phyloP scores from a whole-genome alignment of 768 basidiomycete species.

The Gymnopilus dilepis region DNA sequence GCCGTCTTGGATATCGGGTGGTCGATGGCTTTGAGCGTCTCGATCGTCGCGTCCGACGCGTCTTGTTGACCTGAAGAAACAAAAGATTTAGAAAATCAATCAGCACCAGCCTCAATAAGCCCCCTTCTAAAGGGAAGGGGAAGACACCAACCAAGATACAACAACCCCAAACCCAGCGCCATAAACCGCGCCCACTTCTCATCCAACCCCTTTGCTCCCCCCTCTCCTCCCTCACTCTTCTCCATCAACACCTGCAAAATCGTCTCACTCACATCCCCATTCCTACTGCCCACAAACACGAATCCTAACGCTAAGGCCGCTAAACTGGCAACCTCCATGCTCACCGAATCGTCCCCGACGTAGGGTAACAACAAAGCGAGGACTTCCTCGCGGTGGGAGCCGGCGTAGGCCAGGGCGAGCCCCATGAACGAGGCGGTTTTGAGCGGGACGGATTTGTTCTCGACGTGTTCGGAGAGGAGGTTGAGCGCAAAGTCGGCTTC shows the following conservation, averaged over 20 bases:
- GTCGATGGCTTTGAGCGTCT: constrained; percentile 91
- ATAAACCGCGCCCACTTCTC: constrained; percentile 97
- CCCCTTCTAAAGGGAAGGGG: neutral
- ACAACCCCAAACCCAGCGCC: constrained; percentile 84
- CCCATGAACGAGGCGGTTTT: constrained; percentile 91
- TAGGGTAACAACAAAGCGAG: constrained; percentile 77
- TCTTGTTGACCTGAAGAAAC: constrained; percentile 79
- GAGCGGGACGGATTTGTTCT: constrained; percentile 83
- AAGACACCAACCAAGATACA: constrained; percentile 79
- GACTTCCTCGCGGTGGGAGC: constrained; percentile 90
- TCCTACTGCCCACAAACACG: constrained; percentile 93
- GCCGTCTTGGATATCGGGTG: constrained; percentile 92
- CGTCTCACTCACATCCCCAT: constrained; percentile 88
- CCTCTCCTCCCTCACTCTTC: constrained; percentile 59
- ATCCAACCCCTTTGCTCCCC: constrained; percentile 72
- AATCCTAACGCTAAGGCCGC: constrained; percentile 91
- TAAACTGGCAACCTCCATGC: constrained; percentile 89
- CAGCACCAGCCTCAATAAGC: too few species aligned
- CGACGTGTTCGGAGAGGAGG: constrained; percentile 87
- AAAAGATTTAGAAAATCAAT: constrained; percentile 4
- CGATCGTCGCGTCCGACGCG: constrained; percentile 90
- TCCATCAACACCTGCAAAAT: constrained; percentile 95
- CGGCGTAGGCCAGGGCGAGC: constrained; percentile 92
- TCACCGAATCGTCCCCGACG: constrained; percentile 78
- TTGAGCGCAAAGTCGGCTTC: constrained; percentile 94